These are phyloP conservation scores for Venturia asperata DNA, from an alignment of 2,329 filamentous ascomycete genomes.

Conservation along the genomic window DNA sequence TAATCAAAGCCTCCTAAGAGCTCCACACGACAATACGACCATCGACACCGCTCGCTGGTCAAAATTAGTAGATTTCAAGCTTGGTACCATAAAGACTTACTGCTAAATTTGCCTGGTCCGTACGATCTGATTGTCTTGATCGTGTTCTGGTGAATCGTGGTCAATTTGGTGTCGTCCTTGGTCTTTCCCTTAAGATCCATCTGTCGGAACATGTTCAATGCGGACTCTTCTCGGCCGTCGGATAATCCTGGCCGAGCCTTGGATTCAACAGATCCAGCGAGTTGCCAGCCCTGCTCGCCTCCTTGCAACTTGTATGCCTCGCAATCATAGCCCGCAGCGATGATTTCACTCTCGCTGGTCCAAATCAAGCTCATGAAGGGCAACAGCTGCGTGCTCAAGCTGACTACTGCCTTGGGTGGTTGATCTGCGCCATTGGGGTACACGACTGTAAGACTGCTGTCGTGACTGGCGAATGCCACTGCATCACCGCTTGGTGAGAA, in stretches of 20 bases:
- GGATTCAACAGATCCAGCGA: constrained; percentile 71
- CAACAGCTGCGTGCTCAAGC: constrained; percentile 78
- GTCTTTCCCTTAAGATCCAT: constrained; percentile 96
- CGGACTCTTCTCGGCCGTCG: constrained; percentile 75
- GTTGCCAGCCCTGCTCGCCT: constrained; percentile 70
- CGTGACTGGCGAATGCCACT: constrained; percentile 90
- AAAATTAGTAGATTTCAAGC: constrained; percentile 20
- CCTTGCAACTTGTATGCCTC: constrained; percentile 88
- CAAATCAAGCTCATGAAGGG: constrained; percentile 91
- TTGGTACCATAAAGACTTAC: constrained; percentile 50
- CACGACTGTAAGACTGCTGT: constrained; percentile 93
- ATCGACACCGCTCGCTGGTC: constrained; percentile 69
- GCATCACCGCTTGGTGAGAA: constrained; percentile 91
- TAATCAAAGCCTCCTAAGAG: not conserved
- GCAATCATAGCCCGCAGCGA: constrained; percentile 83
- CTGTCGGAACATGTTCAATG: constrained; percentile 95
- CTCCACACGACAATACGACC: constrained; percentile 73
- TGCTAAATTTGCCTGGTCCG: constrained; percentile 73
- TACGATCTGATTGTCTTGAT: constrained; percentile 78
- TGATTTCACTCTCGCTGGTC: constrained; percentile 86
- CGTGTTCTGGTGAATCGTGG: constrained; percentile 94
- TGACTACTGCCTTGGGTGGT: constrained; percentile 82
- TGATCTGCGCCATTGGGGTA: constrained; percentile 90
- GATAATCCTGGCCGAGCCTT: constrained; percentile 47
- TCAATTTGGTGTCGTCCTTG: constrained; percentile 87